phyloP scores from a whole-genome alignment of 495 filamentous ascomycete species.

The Aspergillus ellipticus region DNA sequence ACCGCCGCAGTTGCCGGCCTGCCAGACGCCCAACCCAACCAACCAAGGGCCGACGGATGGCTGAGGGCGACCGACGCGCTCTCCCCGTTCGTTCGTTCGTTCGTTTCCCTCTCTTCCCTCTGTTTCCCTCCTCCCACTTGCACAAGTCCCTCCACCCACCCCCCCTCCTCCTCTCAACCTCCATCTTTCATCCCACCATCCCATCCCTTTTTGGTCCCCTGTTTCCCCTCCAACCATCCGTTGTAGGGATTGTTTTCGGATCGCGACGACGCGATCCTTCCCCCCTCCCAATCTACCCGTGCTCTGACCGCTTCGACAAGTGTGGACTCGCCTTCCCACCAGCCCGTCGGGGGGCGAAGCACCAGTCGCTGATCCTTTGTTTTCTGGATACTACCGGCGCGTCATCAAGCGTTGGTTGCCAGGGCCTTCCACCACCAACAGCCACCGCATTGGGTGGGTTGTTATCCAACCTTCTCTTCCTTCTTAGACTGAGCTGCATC shows the following conservation, averaged over 20 bases:
- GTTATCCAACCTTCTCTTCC: constrained; percentile 13
- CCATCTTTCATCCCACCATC: not conserved
- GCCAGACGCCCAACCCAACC: not conserved
- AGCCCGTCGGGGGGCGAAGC: constrained; percentile 8
- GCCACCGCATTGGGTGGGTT: constrained; percentile 40
- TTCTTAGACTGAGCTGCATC: constrained; percentile 2
- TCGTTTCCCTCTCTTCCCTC: not conserved
- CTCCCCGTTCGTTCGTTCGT: constrained; percentile 12
- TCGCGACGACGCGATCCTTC: constrained; percentile 3
- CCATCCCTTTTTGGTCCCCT: constrained; percentile 8
- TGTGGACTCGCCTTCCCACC: constrained; percentile 6
- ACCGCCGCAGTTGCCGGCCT: constrained; percentile 1
- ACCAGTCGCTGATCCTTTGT: constrained; percentile 28
- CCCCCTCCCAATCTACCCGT: not conserved
- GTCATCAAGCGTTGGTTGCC: constrained; percentile 28
- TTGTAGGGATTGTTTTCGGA: constrained; percentile 9
- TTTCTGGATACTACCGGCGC: constrained; percentile 35
- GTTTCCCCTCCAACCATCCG: constrained; percentile 12
- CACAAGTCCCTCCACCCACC: not conserved
- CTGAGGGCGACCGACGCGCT: constrained; percentile 10
- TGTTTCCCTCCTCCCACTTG: not conserved
- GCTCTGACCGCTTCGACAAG: not conserved
- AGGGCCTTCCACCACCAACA: constrained; percentile 31
- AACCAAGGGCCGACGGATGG: not conserved
- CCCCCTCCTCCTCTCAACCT: not conserved